These are phyloP conservation scores for Lagenidium giganteum DNA, from an alignment of 352 stramenopile genomes.

Conservation along the genomic window DNA sequence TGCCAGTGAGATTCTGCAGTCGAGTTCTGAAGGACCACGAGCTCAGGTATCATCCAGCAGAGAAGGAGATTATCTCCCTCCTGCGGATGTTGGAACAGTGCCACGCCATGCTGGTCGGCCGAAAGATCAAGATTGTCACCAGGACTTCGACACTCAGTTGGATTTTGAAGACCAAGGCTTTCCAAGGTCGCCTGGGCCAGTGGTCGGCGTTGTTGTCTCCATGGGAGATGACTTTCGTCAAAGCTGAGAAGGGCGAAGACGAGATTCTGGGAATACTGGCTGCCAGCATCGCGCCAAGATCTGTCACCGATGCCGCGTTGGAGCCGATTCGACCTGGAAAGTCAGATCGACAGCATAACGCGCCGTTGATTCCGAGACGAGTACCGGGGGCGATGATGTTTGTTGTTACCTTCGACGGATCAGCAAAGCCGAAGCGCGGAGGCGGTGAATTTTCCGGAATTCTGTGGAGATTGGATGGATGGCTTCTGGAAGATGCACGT, in stretches of 20 bases:
- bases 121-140: not conserved
- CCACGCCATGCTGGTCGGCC: not conserved
- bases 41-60: not conserved
- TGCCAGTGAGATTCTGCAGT: conserved; percentile 10
- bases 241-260: conserved; percentile 10
- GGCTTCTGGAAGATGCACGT: too few relatives aligned
- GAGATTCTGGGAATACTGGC: conserved; percentile 7
- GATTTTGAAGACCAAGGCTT: too few relatives aligned
- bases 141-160: not conserved
- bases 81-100: not conserved
- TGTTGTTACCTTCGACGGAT: conserved; percentile 17
- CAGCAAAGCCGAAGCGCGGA: not conserved
- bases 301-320: not conserved
- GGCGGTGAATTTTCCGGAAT: too few relatives aligned
- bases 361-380: not conserved
- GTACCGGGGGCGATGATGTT: not conserved
- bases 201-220: too few relatives aligned
- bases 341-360: not conserved
- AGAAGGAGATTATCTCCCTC: conserved; percentile 1
- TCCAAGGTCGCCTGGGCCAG: too few relatives aligned
- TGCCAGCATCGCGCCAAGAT: conserved; percentile 1
- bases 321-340: not conserved
- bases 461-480: too few relatives aligned
- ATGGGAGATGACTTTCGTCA: too few relatives aligned
- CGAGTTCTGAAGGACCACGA: conserved; percentile 6